Evolutionary conservation across 2,329 filamentous ascomycete genomes (phyloP), one percentile per base, ranked within the genome.

Genomic region (Fusarium fujikuroi): DNA sequence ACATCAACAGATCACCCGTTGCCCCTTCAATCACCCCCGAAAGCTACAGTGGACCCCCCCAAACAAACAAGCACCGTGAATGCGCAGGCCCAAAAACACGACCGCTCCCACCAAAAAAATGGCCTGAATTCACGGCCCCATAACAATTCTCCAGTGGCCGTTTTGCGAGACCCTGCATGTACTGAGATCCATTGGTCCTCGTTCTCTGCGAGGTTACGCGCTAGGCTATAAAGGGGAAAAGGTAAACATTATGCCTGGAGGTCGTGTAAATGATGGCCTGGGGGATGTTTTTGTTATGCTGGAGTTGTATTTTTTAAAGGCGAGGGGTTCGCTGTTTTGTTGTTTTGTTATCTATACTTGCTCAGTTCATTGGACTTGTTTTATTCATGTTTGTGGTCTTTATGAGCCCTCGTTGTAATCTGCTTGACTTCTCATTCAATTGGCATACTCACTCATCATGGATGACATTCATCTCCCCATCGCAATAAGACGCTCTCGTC

Each of bases 401-500:
- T 23, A 25, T 36, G 25, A 42, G 34, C 43, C 7, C 18, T 32
- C 44, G 58, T 60, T 19, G 53, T 58, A 50, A 39, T 47, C 16
- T 15, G 6, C 5, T 4, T 34, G 7, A 12, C n/a, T 4, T 36
- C 30, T 34, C 11, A 52, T 23, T 30, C 23, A 14, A 43, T 57
- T 53, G 57, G 19, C 30, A 19, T 50, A 32, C 16, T 7, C 28
- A 49, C 19, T 40, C 49, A 64, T 28, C 34, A 86, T 85, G 81
- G 75, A 79, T 10, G 78, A 84, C 62, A 76, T 81, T 47, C 82
- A 88, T 70, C 80, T 87, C 32, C 88, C 88, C 6, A 85, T 90
- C 65, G 87, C 89, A n/a, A 78, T 90, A 18, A 84, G 89, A 69
- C 87, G 88, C 44, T 83, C 85, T 34, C 85, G 87, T 74, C 86